Evolutionary conservation across 495 filamentous ascomycete species (phyloP).

Genomic region (Xylaria intraflava): DNA sequence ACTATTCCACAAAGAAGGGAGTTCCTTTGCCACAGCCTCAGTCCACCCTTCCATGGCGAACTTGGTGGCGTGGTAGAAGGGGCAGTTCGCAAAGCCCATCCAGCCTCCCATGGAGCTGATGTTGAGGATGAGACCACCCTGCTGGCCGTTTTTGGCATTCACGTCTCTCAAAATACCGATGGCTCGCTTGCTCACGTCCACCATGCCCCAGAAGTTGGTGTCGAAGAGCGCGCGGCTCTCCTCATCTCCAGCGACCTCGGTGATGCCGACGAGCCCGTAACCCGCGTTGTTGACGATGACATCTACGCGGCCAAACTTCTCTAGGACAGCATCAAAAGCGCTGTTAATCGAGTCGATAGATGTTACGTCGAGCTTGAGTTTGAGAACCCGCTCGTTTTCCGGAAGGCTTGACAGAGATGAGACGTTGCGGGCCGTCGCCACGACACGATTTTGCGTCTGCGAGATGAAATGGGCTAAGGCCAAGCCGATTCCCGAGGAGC

Average conservation of each 20-base stretch:
- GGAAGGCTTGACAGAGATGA: conserved; percentile 34
- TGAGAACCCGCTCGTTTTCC: conserved; percentile 30
- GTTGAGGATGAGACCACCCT: conserved; percentile 49
- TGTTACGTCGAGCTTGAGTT: conserved; percentile 42
- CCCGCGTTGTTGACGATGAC: conserved; percentile 55
- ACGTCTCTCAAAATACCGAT: conserved; percentile 42
- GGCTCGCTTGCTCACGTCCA: conserved; percentile 37
- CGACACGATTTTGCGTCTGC: conserved; percentile 36
- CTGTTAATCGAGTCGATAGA: conserved; percentile 32
- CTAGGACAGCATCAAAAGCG: conserved; percentile 31
- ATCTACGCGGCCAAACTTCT: conserved; percentile 43
- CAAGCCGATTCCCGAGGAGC: conserved; percentile 44
- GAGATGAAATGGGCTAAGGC: conserved; percentile 35
- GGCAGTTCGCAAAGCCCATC: conserved; percentile 36
- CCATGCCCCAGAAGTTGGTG: conserved; percentile 49
- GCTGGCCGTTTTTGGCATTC: conserved; percentile 22
- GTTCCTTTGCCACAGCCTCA: conserved; percentile 43
- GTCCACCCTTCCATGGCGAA: conserved; percentile 50
- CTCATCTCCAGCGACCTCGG: conserved; percentile 37
- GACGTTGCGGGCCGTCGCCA: conserved; percentile 43
- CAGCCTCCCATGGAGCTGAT: conserved; percentile 49
- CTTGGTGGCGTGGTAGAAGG: conserved; percentile 52
- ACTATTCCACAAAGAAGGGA: conserved; percentile 44
- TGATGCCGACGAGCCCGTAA: conserved; percentile 40
- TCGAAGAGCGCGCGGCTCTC: conserved; percentile 41